phyloP scores from a whole-genome alignment of 2,329 filamentous ascomycete species.

The Microascus cirrosus region DNA sequence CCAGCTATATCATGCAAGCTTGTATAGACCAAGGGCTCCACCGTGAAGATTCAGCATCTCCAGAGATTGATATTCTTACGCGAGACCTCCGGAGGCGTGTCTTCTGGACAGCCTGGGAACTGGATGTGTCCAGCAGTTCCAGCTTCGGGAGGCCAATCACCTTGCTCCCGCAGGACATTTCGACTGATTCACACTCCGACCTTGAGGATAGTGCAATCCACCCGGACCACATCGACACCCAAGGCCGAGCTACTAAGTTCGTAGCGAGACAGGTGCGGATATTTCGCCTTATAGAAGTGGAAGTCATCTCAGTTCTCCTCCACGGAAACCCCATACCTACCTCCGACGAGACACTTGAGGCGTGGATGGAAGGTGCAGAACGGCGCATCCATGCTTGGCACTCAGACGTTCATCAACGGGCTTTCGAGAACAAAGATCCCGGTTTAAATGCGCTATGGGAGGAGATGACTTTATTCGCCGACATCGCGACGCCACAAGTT shows the following conservation, averaged over 20 bases:
- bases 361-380: background rate
- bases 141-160: background rate
- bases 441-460: background rate
- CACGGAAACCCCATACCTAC: background rate
- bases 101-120: slow-evolving; percentile 3
- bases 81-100: background rate
- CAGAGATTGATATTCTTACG: background rate
- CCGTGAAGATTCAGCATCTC: background rate
- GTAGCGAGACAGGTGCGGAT: background rate
- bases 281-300: background rate
- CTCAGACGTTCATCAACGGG: background rate
- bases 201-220: background rate
- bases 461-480: background rate
- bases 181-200: background rate
- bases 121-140: background rate
- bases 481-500: background rate
- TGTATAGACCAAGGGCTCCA: slow-evolving; percentile 2
- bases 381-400: background rate
- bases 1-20: slow-evolving; percentile 2
- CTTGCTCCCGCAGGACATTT: background rate
- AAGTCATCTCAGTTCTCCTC: background rate
- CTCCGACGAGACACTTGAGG: background rate
- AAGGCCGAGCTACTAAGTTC: background rate
- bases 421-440: background rate
- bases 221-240: background rate